These are phyloP conservation scores for Silene conica DNA, from an alignment of 148 eudicot species.

Conservation along the genomic window DNA sequence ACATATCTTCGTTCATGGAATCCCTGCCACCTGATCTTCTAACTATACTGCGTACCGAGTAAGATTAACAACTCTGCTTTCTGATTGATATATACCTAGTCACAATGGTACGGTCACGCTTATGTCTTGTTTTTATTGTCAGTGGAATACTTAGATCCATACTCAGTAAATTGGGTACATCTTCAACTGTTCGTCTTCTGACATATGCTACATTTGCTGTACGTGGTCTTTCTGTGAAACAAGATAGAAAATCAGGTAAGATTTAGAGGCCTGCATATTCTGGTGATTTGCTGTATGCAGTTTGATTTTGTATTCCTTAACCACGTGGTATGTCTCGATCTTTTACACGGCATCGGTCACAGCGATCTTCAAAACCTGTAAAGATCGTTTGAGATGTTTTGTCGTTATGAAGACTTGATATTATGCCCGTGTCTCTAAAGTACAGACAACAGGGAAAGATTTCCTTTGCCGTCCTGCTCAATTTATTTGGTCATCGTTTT, in stretches of 20 bases:
- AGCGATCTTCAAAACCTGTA: not conserved
- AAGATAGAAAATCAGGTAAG: slow-evolving; percentile 48
- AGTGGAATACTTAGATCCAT: slow-evolving; percentile 75
- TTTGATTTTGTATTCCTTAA: not conserved
- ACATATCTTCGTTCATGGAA: slow-evolving; percentile 85
- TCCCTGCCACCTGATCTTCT: slow-evolving; percentile 75
- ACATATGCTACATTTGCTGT: slow-evolving; percentile 70
- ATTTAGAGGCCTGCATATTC: not conserved
- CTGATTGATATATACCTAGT: not conserved
- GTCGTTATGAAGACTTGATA: too few species aligned
- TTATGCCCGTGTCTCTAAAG: not conserved
- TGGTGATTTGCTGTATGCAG: not conserved
- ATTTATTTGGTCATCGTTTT: not conserved
- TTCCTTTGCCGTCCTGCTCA: not conserved
- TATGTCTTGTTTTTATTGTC: slow-evolving; percentile 18
- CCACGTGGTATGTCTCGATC: not conserved
- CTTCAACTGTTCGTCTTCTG: slow-evolving; percentile 54
- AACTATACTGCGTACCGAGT: slow-evolving; percentile 71
- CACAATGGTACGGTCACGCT: not conserved
- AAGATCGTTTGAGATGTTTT: too few species aligned
- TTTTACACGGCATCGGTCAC: not conserved
- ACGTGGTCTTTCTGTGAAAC: slow-evolving; percentile 50
- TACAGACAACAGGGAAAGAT: not conserved
- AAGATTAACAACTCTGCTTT: slow-evolving; percentile 21
- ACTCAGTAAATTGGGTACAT: slow-evolving; percentile 60